Evolutionary conservation across 2,329 filamentous ascomycete species (phyloP).

Genomic region (Allantophomopsis cytisporea): DNA sequence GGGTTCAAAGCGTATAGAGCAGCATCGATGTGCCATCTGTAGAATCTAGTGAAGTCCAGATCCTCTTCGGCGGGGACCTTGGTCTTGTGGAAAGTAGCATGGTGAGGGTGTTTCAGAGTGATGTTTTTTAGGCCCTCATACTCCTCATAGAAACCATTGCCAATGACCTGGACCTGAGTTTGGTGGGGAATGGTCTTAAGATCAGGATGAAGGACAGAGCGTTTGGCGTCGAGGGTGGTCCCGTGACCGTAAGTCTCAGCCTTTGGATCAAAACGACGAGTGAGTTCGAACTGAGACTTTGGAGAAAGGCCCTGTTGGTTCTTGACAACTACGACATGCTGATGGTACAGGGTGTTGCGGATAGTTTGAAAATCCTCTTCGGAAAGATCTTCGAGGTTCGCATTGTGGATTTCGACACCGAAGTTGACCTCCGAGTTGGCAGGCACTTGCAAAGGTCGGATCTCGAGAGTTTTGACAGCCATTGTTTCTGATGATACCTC

Average conservation of each 20-base stretch:
- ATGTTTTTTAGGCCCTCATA: slow-evolving; percentile 62
- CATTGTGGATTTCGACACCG: slow-evolving; percentile 42
- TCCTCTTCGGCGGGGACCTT: slow-evolving; percentile 49
- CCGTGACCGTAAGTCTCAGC: slow-evolving; percentile 60
- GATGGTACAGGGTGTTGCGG: slow-evolving; percentile 48
- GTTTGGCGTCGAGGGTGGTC: slow-evolving; percentile 56
- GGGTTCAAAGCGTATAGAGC: slow-evolving; percentile 65
- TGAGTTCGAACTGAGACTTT: slow-evolving; percentile 61
- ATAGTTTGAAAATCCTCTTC: slow-evolving; percentile 53
- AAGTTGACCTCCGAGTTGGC: slow-evolving; percentile 33
- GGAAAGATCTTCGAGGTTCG: slow-evolving; percentile 46
- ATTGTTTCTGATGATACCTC: slow-evolving; percentile 7
- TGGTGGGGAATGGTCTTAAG: slow-evolving; percentile 71
- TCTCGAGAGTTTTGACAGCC: slow-evolving; percentile 16
- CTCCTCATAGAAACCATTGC: slow-evolving; percentile 54
- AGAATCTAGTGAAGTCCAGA: slow-evolving; percentile 45
- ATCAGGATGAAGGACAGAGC: slow-evolving; percentile 60
- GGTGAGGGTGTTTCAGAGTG: slow-evolving; percentile 60
- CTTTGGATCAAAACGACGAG: slow-evolving; percentile 57
- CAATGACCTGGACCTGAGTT: slow-evolving; percentile 69
- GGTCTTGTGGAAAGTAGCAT: slow-evolving; percentile 61
- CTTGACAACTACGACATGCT: slow-evolving; percentile 61
- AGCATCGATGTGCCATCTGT: slow-evolving; percentile 72
- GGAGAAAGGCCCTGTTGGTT: slow-evolving; percentile 49
- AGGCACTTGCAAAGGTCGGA: slow-evolving; percentile 10